Evolutionary conservation across 2,329 filamentous ascomycete genomes (phyloP).

Genomic region (Monosporascus ibericus): DNA sequence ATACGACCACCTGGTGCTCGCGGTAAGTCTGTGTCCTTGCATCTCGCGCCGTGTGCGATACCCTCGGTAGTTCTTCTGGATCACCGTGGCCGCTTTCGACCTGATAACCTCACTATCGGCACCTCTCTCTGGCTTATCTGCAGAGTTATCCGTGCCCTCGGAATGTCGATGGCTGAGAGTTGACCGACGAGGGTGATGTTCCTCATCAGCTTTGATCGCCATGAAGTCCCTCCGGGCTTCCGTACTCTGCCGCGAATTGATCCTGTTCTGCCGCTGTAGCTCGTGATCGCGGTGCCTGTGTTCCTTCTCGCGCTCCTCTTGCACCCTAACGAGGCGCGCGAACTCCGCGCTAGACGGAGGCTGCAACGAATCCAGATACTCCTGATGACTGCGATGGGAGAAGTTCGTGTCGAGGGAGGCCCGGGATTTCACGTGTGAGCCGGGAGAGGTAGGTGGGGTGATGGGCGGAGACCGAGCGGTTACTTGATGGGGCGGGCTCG

Average conservation of each 20-base stretch:
- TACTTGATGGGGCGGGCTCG: not conserved
- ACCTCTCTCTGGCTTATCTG: constrained; percentile 1
- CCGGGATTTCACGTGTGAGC: constrained; percentile 10
- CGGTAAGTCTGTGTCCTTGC: constrained; percentile 60
- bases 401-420: constrained; percentile 14
- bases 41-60: constrained; percentile 69
- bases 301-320: constrained; percentile 40
- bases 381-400: constrained; percentile 26
- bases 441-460: constrained; percentile 16
- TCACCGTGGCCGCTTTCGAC: constrained; percentile 46
- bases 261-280: constrained; percentile 17
- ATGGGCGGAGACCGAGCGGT: constrained; percentile 8
- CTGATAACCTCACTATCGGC: constrained; percentile 17
- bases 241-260: constrained; percentile 15
- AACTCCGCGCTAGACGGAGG: constrained; percentile 42
- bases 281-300: constrained; percentile 35
- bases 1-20: constrained; percentile 66
- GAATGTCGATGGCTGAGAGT: constrained; percentile 3
- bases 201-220: constrained; percentile 18
- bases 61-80: constrained; percentile 71
- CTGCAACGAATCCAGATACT: constrained; percentile 46
- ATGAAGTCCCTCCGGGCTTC: constrained; percentile 28
- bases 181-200: constrained; percentile 8
- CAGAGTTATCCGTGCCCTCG: constrained; percentile 1
- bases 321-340: constrained; percentile 41